Evolutionary conservation across 441 rosid genomes (phyloP).

Genomic region (Croton laevigatus): DNA sequence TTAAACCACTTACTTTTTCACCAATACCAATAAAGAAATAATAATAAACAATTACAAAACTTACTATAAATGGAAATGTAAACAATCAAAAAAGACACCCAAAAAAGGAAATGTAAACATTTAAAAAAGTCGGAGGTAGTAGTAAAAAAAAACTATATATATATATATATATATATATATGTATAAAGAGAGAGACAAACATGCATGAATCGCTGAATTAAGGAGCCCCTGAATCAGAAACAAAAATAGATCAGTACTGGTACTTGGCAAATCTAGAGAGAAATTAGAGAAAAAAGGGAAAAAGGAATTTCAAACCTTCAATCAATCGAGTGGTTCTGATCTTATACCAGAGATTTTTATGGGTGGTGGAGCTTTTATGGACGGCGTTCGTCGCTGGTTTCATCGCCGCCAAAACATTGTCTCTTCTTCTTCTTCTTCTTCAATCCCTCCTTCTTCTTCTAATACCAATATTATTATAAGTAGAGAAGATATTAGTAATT

Average conservation of each 20-base stretch:
- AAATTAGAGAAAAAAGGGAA: constrained; percentile 22
- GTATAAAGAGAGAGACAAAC: neutral
- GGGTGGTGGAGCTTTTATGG: constrained; percentile 79
- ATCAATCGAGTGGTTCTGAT: constrained; percentile 33
- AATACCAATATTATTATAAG: constrained; percentile 3
- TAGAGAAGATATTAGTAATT: neutral
- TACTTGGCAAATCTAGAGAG: neutral
- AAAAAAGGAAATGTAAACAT: too few species aligned
- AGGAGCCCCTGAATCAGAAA: neutral
- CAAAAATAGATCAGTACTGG: neutral
- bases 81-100: too few species aligned
- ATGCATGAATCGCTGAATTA: neutral
- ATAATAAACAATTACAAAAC: too few species aligned
- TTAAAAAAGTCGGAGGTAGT: too few species aligned
- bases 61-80: too few species aligned
- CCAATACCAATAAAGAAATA: too few species aligned
- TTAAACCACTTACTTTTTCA: too few species aligned
- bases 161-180: too few species aligned
- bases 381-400: constrained; percentile 96
- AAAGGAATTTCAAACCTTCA: constrained; percentile 11
- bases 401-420: constrained; percentile 48
- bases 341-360: constrained; percentile 29
- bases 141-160: too few species aligned
- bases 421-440: constrained; percentile 27
- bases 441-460: constrained; percentile 13